Base-by-base conservation (phyloP, 176 grass and related monocot species). In the Secale cereale region DNA sequence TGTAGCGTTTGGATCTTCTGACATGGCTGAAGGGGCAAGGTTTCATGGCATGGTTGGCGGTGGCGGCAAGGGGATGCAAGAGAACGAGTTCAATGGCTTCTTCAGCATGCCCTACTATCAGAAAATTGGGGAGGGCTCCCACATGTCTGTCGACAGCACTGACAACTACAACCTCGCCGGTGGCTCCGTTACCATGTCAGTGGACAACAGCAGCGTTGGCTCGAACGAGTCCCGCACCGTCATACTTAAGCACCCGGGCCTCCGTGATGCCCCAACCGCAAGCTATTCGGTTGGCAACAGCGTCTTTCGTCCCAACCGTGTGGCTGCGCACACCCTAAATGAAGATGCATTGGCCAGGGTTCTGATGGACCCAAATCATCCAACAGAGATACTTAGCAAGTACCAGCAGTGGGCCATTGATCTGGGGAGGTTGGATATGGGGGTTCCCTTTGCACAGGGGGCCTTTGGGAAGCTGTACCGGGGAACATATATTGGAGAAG, bases 321-420 rank as follows among this genome's bases (percentile, higher is more conserved):
- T 95, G 65, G 84, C 93, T 12, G 85, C 83, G 6, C 91, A 92
- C 71, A 91, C 83, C 1, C 85, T 98, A 35, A 95, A 83, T 23
- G 90, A 90, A 71, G 97, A 99, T 74, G 97, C 97, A 3, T 43
- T 99, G 82, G 93, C 86, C 30, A 90, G 78, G 37, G 91, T 91
- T 65, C 86, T 99, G 88, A 96, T 99, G 97, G 93, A 96, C 78
- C 82, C 84, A 0, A 76, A 85, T 48, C 82, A 88, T 72, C 91
- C 91, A 10, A 99, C 97, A 4, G 97, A 99, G 85, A 92, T 94
- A 75, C 86, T 99, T 10, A 87, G 85, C 59, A 88, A 81, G 64
- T 94, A 99, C 20, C 91, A 99, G 89, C 84, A 92, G 52, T 99
- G 97, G 93, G 86, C 88, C 39, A 99, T 99, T 80, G 97, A 99